phyloP scores from a whole-genome alignment of 768 basidiomycete species.

The Lentinula aciculospora region DNA sequence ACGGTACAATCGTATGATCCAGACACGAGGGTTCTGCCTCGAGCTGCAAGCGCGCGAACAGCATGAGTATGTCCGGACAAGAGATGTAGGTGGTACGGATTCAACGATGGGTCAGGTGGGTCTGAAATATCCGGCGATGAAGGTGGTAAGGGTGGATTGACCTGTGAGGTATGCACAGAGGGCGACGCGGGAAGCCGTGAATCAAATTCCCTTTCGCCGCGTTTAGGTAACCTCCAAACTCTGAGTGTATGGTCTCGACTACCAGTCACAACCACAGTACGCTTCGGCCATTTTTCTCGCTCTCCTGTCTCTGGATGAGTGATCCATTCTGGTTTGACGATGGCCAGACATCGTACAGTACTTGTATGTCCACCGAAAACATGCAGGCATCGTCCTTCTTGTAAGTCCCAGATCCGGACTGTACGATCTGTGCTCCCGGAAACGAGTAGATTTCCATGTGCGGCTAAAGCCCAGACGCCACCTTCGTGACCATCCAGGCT shows the following conservation, averaged over 20 bases:
- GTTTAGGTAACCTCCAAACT: conserved; percentile 47
- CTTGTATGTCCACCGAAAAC: conserved; percentile 95
- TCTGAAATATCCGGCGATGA: conserved; percentile 3
- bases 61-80: conserved; percentile 90
- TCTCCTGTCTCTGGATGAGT: conserved; percentile 57
- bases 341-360: conserved; percentile 92
- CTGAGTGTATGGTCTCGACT: conserved; percentile 65
- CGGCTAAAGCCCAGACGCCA: conserved; percentile 95
- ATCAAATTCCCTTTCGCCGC: conserved; percentile 2
- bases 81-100: conserved; percentile 85
- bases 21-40: conserved; percentile 86
- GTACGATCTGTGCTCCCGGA: conserved; percentile 93
- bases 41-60: conserved; percentile 86
- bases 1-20: conserved; percentile 96
- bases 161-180: background rate
- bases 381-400: conserved; percentile 78
- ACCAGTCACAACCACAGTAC: conserved; percentile 69
- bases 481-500: conserved; percentile 89
- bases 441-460: conserved; percentile 81
- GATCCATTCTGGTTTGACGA: conserved; percentile 89
- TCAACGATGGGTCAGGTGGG: conserved; percentile 60
- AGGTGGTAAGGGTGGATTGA: background rate
- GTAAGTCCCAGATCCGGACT: conserved; percentile 86
- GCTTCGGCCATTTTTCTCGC: conserved; percentile 66
- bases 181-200: background rate